Percentiles rank a stretch among this genome's conserved stretches.
These are phyloP conservation scores for Triticum aestivum DNA, from an alignment of 176 grass and related monocot genomes.

Conservation along the genomic window DNA sequence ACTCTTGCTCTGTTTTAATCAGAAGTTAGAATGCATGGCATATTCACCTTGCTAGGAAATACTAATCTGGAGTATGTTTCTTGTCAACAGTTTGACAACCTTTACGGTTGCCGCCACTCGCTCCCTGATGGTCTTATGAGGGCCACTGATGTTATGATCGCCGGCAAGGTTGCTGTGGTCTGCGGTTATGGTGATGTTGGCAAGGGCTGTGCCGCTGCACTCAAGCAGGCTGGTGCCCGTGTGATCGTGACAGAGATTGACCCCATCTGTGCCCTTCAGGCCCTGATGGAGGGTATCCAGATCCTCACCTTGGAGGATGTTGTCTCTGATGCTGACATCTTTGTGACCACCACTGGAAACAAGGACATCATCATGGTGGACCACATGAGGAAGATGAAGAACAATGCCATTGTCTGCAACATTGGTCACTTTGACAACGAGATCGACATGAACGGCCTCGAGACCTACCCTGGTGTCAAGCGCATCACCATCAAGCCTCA, in stretches of 20 bases:
- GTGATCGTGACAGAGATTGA: conserved; percentile 98
- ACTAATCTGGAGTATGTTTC: background rate
- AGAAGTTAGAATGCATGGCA: background rate
- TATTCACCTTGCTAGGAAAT: background rate
- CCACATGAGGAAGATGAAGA: conserved; percentile 99
- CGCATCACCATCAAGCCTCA: conserved; percentile 98
- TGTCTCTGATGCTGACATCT: conserved; percentile 76
- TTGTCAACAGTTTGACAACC: conserved; percentile 77
- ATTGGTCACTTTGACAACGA: conserved; percentile 99
- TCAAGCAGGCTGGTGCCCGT: conserved; percentile 95
- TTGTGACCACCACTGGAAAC: conserved; percentile 95
- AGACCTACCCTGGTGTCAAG: conserved; percentile 93
- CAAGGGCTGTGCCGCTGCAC: conserved; percentile 89
- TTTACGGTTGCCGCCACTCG: conserved; percentile 96
- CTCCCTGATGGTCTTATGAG: conserved; percentile 98
- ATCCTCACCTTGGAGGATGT: conserved; percentile 90
- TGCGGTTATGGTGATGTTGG: conserved; percentile 94
- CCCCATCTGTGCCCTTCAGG: conserved; percentile 97
- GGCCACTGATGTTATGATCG: conserved; percentile 97
- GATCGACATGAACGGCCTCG: conserved; percentile 82
- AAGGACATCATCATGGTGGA: conserved; percentile 99
- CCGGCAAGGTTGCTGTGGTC: conserved; percentile 89
- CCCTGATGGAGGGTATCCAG: conserved; percentile 88
- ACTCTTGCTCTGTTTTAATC: background rate
- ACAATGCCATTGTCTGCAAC: conserved; percentile 99